phyloP scores from a whole-genome alignment of 2,329 filamentous ascomycete genomes.

The Phialocephala subalpina region DNA sequence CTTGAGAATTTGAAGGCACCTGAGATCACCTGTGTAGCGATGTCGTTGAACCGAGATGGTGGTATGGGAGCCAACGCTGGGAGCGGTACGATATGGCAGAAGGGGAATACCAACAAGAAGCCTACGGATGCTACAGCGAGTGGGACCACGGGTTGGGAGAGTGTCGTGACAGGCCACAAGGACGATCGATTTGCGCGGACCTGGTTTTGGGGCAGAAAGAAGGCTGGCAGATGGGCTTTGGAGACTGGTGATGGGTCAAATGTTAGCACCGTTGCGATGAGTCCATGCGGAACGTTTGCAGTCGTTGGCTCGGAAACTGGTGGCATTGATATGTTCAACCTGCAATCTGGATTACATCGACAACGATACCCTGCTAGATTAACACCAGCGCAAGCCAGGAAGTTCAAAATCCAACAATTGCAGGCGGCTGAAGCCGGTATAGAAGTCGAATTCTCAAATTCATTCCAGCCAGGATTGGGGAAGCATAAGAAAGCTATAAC shows the following conservation, averaged over 20 bases:
- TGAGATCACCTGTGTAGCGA: conserved; percentile 90
- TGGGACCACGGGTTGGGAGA: conserved; percentile 93
- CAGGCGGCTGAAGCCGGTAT: conserved; percentile 42
- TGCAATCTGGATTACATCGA: conserved; percentile 90
- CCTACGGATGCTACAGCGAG: conserved; percentile 74
- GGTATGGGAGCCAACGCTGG: conserved; percentile 87
- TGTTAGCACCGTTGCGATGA: conserved; percentile 87
- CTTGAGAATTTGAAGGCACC: conserved; percentile 86
- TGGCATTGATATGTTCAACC: conserved; percentile 92
- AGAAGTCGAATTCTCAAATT: conserved; percentile 29
- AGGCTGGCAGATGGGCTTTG: conserved; percentile 92
- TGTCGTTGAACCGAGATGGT: conserved; percentile 91
- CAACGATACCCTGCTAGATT: conserved; percentile 85
- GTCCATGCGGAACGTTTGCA: conserved; percentile 92
- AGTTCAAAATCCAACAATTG: conserved; percentile 72
- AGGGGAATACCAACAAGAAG: conserved; percentile 69
- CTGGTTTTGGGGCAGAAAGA: conserved; percentile 98
- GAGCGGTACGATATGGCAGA: conserved; percentile 84
- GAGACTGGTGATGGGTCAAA: conserved; percentile 84
- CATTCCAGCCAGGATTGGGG: conserved; percentile 58
- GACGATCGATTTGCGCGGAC: conserved; percentile 86
- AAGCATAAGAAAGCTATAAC: conserved; percentile 86
- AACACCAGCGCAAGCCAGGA: conserved; percentile 80
- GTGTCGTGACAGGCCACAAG: conserved; percentile 90
- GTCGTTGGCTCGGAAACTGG: conserved; percentile 86